Evolutionary conservation across 2,329 filamentous ascomycete genomes (phyloP).

Genomic region (Sporothrix luriei): DNA sequence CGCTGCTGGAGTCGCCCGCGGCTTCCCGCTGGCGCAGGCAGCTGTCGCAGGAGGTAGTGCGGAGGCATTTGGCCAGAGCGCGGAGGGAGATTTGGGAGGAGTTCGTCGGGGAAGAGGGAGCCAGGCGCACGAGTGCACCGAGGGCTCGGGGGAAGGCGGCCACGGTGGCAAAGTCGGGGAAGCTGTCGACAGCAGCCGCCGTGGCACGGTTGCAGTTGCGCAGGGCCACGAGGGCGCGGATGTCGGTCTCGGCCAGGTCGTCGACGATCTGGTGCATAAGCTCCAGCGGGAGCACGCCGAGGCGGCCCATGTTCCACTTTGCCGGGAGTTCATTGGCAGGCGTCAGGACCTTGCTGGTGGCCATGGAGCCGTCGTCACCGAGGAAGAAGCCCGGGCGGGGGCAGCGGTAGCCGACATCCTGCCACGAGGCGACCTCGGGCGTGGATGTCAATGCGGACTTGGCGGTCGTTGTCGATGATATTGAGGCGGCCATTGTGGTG

Average conservation of each 20-base stretch:
- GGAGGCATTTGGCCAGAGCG: slow-evolving; percentile 33
- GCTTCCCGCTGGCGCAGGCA: slow-evolving; percentile 24
- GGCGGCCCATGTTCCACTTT: slow-evolving; percentile 30
- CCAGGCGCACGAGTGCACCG: slow-evolving; percentile 31
- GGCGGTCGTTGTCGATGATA: not conserved
- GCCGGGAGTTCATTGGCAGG: slow-evolving; percentile 2
- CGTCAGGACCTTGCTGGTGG: slow-evolving; percentile 29
- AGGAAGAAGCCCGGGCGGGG: slow-evolving; percentile 36
- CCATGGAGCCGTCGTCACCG: slow-evolving; percentile 34
- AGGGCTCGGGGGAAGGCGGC: slow-evolving; percentile 35
- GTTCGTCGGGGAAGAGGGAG: not conserved
- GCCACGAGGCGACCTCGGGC: slow-evolving; percentile 30
- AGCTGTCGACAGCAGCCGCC: slow-evolving; percentile 31
- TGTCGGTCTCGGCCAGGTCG: slow-evolving; percentile 32
- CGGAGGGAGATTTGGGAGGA: slow-evolving; percentile 22
- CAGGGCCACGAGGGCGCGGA: slow-evolving; percentile 31
- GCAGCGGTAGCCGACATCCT: slow-evolving; percentile 34
- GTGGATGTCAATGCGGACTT: not conserved
- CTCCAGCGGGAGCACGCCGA: slow-evolving; percentile 32
- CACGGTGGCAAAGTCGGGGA: slow-evolving; percentile 34
- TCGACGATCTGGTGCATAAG: slow-evolving; percentile 32
- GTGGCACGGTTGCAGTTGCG: slow-evolving; percentile 34
- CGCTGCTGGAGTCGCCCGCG: not conserved
- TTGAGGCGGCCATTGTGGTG: slow-evolving; percentile 11
- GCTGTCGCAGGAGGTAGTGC: slow-evolving; percentile 31